Evolutionary conservation across 768 basidiomycete genomes (phyloP), one percentile per base, ranked within the genome.

Genomic region (Agrocybe chaxingu): DNA sequence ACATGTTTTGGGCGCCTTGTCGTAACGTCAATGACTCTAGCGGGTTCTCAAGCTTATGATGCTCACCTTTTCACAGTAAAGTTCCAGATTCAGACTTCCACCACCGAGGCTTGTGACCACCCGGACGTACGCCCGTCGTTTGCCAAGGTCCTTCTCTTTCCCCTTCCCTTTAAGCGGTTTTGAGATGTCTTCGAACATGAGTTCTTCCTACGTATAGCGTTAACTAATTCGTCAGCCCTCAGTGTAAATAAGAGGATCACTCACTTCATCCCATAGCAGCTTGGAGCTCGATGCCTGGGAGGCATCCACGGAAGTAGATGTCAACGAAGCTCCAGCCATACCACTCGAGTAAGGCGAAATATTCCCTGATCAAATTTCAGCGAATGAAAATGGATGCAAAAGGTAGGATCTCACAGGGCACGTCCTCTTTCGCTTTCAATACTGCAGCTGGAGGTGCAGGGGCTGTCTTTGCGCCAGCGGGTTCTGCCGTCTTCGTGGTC

Each of bases 141-240:
- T 92, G 8, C 92, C 87, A 13, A 94, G 76, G 55, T 96, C 92
- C 62, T 95, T 96, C 62, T 95, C 94, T 67, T 98, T 98, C 1
- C 85, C 87, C 67, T 92, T 92, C 1, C 89, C 85, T 66, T 90
- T 92, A 2, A 74, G 75, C 10, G 84, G 84, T 51, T 86, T 87
- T 9, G 85, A 76, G 57, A 99, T 85, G 32, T 90, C 89, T 67
- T 98, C 96, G 57, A 95, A 99, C 97, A 99, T 99, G 11, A 95
- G 74, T 64, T 98, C 96, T 69, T 99, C 97, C 82, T 89, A 55
- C 0, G 55, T 18, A 33, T 5, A 24, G 1, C 32, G 6, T 47
- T 30, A 46, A 46, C 37, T 8, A 34, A 43, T n/a, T 31, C 16
- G 30, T 8, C 44, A 48, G 11, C n/a, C 8, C 34, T 16, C 12